Base-by-base conservation (phyloP, 2,329 filamentous ascomycete species). In the Colletotrichum sp. region DNA sequence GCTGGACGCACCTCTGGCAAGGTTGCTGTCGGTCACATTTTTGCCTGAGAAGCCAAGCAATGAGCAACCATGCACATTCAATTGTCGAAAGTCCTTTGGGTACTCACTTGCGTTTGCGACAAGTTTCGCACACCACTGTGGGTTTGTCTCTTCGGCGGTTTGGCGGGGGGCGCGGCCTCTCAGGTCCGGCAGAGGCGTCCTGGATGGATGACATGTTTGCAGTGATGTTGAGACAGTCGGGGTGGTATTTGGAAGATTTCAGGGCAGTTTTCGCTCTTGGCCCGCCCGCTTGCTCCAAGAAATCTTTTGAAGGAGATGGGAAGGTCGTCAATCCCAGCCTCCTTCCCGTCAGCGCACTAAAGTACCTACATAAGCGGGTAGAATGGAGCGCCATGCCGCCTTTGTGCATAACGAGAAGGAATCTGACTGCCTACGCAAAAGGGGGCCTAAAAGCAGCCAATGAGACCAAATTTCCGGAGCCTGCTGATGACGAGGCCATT, bases 71-170 rank as follows among this genome's bases (percentile, higher is more conserved):
- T 39, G 21, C 18, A 15, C 8, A 63, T 30, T 64, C 30, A 16
- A 28, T 7, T n/a, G 24, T 21, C 39, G 13, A 28, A 15, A 10
- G 32, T 21, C 18, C 24, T 16, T 16, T 0, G 39, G 16, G 16
- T 28, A 24, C 80, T 79, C 76, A 85, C 84, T 85, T 85, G 55
- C 84, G 80, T 26, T 79, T 79, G 12, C 84, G 77, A 75, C 84
- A 85, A 18, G 79, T 76, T 52, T 82, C 82, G 75, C 84, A 85
- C 2, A 83, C 84, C 6, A 85, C 78, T 66, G 83, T 81, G 7
- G 78, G 80, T 62, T 84, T 83, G n/a, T 85, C 83, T 52, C 84
- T 77, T 12, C 81, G 81, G 15, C 83, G 81, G 62, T 79, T 81
- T 24, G 75, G 68, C 39, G 60, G 69, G 30, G 69, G 69, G 7